phyloP scores from a whole-genome alignment of 768 basidiomycete species.

The Tulasnella sp. region DNA sequence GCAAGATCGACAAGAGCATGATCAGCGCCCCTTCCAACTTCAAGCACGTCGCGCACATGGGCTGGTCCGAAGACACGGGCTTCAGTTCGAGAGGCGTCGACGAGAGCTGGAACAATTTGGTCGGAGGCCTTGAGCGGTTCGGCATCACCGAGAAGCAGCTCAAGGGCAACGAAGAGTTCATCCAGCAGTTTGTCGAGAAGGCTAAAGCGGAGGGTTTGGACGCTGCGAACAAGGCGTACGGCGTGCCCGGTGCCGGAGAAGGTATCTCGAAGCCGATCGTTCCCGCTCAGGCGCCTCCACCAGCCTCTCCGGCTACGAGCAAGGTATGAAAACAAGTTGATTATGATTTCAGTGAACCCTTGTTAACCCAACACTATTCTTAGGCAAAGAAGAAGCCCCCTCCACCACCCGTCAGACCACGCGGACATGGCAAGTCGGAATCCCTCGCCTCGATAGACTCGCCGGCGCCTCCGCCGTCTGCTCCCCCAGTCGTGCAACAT shows the following conservation, averaged over 20 bases:
- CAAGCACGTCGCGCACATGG: conserved; percentile 92
- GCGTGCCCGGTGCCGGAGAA: conserved; percentile 31
- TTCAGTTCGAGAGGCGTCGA: conserved; percentile 86
- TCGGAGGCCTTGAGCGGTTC: conserved; percentile 58
- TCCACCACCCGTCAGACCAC: conserved; percentile 32
- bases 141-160: conserved; percentile 71
- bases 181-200: conserved; percentile 72
- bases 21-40: conserved; percentile 83
- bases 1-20: conserved; percentile 87
- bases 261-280: conserved; percentile 18
- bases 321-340: background rate
- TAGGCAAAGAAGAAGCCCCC: conserved; percentile 32
- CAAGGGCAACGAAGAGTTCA: conserved; percentile 78
- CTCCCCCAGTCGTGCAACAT: conserved; percentile 28
- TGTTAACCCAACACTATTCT: background rate
- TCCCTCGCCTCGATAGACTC: background rate
- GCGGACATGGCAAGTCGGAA: conserved; percentile 21
- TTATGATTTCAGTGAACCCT: background rate
- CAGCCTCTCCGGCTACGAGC: background rate
- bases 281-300: conserved; percentile 1
- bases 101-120: conserved; percentile 76
- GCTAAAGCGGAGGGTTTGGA: conserved; percentile 36
- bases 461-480: conserved; percentile 36
- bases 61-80: conserved; percentile 80
- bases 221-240: conserved; percentile 34